Evolutionary conservation across 352 stramenopile species (phyloP), one percentile per base, ranked within the genome.

Genomic region (Globisporangium spiculum): DNA sequence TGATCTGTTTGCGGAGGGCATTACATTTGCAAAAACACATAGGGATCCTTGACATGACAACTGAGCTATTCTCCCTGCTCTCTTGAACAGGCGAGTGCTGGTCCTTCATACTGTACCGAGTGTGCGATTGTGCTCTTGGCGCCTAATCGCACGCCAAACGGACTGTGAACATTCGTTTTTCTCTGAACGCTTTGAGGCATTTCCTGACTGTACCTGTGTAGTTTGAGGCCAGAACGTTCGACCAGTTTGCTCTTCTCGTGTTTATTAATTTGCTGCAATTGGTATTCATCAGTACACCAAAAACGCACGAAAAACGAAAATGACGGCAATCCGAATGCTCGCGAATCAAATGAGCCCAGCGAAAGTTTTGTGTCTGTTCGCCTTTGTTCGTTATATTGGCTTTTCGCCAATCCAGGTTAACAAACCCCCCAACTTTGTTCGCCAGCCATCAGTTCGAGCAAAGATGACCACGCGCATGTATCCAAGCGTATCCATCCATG

Each of bases 171-270:
- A 52, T 52, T 22, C 8, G 41, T 22, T n/a, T 10, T 4, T 22
- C 9, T 22, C 44, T 52, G 44, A 52, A 22, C 44, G 9, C 16
- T 22, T 52, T 22, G 6, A 18, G 18, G 18, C 44, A 50, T 22
- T 52, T 52, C 44, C 44, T 52, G 44, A 52, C 44, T 52, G 44
- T 52, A 52, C 18, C 18, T 52, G 44, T 52, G 44, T 52, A 52
- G 44, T 52, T 52, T 52, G 44, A 22, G 44, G 44, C 44, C 44
- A 22, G 44, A 52, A 52, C 6, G 14, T 52, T 52, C 44, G 44
- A 52, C 44, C 5, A 52, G 1, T 52, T 22, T n/a, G 16, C 4
- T 48, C 4, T 48, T 2, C 14, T 8, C 41, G 4, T 48, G 44
- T 52, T 52, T 52, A 52, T 52, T 52, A n/a, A 52, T 52, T 52